A percentile compares a stretch with the other conserved stretches of the same genome.
Conservation (phyloP, 2,329 filamentous ascomycete genomes). For the Alternaria metachromatica region DNA sequence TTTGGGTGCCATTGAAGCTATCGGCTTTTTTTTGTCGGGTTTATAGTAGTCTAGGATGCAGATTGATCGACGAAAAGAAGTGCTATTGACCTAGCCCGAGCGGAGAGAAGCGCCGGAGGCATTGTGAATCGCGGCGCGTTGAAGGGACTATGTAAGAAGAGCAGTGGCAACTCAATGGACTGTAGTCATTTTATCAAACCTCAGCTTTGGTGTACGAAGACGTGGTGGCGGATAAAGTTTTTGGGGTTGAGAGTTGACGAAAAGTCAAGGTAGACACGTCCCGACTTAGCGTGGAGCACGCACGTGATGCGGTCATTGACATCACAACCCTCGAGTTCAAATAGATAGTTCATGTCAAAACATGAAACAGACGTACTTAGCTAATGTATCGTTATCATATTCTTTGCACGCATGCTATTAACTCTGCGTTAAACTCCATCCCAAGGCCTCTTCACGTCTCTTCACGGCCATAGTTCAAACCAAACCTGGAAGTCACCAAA, state of each 20-base stretch:
- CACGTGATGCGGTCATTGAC: neutral
- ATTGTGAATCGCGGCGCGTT: neutral
- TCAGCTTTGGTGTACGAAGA: neutral
- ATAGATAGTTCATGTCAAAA: neutral
- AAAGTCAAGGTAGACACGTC: neutral
- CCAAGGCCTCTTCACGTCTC: neutral
- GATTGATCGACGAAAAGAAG: neutral
- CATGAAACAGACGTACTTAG: neutral
- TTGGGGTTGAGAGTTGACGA: neutral
- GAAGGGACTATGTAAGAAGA: neutral
- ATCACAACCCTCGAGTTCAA: neutral
- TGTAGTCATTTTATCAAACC: neutral
- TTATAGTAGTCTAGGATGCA: neutral
- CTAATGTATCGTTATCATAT: neutral
- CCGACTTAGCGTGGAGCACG: neutral
- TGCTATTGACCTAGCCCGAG: neutral
- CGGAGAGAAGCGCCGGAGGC: neutral
- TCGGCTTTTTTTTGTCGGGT: neutral
- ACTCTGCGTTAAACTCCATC: neutral
- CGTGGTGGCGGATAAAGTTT: neutral
- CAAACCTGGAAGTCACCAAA: neutral
- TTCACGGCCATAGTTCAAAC: neutral
- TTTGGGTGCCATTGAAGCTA: slow-evolving; percentile 22
- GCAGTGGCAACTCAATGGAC: neutral
- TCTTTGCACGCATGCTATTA: neutral